Conservation (phyloP, 2,329 filamentous ascomycete species). For the Talaromyces sp. region DNA sequence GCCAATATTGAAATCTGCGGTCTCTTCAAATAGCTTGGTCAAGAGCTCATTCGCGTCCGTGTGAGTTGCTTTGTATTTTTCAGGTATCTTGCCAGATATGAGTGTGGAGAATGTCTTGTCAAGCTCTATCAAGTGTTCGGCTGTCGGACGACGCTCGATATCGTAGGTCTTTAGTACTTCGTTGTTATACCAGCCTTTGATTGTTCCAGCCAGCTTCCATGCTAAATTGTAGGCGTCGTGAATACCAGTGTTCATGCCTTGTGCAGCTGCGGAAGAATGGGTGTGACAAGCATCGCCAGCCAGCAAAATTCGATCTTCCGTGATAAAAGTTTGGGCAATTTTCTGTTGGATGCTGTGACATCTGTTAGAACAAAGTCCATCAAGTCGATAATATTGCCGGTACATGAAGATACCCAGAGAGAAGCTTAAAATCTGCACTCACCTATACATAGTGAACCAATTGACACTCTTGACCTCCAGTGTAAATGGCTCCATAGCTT, state of each 20-base stretch:
- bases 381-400: not conserved
- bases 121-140: not conserved
- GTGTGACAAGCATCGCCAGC: slow-evolving; percentile 22
- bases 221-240: slow-evolving; percentile 57
- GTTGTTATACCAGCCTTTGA: not conserved
- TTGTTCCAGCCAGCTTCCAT: slow-evolving; percentile 49
- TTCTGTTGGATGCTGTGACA: not conserved
- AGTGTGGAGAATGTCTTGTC: not conserved
- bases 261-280: slow-evolving; percentile 17
- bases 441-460: not conserved
- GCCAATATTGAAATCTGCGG: not conserved
- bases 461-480: not conserved
- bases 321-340: not conserved
- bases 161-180: not conserved
- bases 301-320: slow-evolving; percentile 32
- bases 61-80: not conserved
- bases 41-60: not conserved
- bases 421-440: not conserved
- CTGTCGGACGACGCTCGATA: not conserved
- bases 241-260: slow-evolving; percentile 36
- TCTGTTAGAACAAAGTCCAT: not conserved
- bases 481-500: not conserved
- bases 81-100: not conserved
- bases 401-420: not conserved
- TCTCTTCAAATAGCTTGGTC: not conserved